Conservation (phyloP, 2,329 filamentous ascomycete species). For the Fusarium illudens region DNA sequence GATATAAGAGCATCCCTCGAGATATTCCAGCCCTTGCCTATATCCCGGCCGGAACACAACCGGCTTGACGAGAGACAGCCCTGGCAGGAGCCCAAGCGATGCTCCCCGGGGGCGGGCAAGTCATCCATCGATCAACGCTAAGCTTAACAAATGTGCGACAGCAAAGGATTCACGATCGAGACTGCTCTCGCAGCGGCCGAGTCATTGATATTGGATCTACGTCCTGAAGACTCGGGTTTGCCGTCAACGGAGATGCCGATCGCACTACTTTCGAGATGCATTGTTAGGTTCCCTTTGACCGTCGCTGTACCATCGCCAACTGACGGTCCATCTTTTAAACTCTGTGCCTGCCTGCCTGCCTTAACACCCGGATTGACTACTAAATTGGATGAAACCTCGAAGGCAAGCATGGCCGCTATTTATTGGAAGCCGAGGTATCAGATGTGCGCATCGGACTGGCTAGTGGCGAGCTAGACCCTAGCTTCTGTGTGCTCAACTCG, state of each 20-base stretch:
- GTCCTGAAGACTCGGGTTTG: neutral
- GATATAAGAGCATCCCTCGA: slow-evolving; percentile 25
- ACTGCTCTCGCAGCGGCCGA: neutral
- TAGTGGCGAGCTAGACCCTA: neutral
- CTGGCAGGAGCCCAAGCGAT: slow-evolving; percentile 5
- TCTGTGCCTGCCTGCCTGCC: neutral
- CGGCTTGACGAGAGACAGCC: slow-evolving; percentile 16
- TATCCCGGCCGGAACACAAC: slow-evolving; percentile 30
- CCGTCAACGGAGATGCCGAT: neutral
- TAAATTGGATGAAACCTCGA: neutral
- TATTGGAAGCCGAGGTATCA: slow-evolving; percentile 1
- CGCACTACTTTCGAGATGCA: neutral
- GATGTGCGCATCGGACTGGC: neutral
- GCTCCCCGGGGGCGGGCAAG: slow-evolving; percentile 9
- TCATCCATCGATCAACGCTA: slow-evolving; percentile 14
- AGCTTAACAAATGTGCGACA: slow-evolving; percentile 17
- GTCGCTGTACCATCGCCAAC: neutral
- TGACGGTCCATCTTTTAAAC: slow-evolving; percentile 2
- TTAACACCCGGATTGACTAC: neutral
- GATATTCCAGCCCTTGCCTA: slow-evolving; percentile 5
- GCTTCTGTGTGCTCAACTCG: neutral
- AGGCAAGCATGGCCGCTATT: neutral
- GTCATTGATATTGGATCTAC: neutral
- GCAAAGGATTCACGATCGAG: slow-evolving; percentile 9
- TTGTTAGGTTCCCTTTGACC: neutral